These are phyloP conservation scores for Lotmaria passim DNA, from an alignment of 208 protist genomes.

Conservation along the genomic window DNA sequence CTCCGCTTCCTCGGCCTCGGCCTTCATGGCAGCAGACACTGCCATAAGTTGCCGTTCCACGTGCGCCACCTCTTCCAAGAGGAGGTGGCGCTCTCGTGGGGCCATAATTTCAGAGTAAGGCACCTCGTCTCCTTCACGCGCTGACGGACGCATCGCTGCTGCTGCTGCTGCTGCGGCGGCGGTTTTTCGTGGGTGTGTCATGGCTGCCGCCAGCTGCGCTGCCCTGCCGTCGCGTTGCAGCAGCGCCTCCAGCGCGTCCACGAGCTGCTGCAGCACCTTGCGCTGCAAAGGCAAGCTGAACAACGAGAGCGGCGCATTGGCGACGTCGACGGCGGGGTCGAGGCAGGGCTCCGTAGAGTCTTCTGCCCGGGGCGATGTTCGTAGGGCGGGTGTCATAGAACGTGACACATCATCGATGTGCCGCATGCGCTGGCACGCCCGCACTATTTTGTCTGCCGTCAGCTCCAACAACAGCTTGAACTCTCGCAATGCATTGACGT, in stretches of 20 bases:
- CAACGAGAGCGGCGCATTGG: slow-evolving; percentile 11
- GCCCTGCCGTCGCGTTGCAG: slow-evolving; percentile 28
- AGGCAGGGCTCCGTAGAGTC: neutral
- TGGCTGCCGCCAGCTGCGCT: slow-evolving; percentile 4
- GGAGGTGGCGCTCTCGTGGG: slow-evolving; percentile 27
- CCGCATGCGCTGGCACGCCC: slow-evolving; percentile 30
- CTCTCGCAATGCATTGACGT: slow-evolving; percentile 51
- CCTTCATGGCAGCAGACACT: neutral
- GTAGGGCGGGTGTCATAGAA: too few relatives aligned
- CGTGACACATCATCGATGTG: slow-evolving; percentile 8
- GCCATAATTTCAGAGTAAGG: slow-evolving; percentile 35
- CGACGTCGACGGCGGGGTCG: neutral
- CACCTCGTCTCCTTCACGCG: neutral
- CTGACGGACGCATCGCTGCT: neutral
- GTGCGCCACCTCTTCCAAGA: slow-evolving; percentile 36
- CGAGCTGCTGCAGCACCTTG: slow-evolving; percentile 41
- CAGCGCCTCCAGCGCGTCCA: slow-evolving; percentile 41
- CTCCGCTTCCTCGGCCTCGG: neutral
- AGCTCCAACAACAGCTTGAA: slow-evolving; percentile 58
- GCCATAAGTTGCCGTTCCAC: slow-evolving; percentile 37
- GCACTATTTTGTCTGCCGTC: slow-evolving; percentile 37
- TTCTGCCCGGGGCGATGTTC: neutral
- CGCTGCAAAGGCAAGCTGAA: slow-evolving; percentile 25
- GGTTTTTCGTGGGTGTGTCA: neutral
- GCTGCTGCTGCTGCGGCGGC: neutral